Evolutionary conservation across 2,329 filamentous ascomycete species (phyloP), one percentile per base, ranked within the genome.

Genomic region (Fusarium sp.): DNA sequence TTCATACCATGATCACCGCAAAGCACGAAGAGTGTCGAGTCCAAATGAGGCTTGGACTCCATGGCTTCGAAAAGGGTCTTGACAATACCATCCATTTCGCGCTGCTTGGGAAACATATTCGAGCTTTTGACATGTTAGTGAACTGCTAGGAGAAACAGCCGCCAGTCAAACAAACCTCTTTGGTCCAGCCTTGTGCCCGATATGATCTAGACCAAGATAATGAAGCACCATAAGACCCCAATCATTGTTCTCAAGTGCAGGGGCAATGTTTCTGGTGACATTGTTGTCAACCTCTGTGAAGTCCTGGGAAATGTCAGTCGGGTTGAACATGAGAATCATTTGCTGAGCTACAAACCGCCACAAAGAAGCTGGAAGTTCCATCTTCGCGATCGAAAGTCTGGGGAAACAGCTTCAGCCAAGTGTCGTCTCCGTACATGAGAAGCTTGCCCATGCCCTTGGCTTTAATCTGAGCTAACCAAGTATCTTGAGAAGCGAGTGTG

Each of bases 1-100:
- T 98, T 99, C 96, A 99, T 99, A n/a, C 96, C 96, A 79, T 99
- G 96, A 77, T 99, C 97, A 62, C 96, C 96, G 63, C 92, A 94
- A 11, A 99, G 83, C 7, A 99, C 91, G 49, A 99, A 87, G 4
- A 99, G 84, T 0, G 95, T 94, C 9, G 93, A 92, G 37, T 89
- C 79, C 3, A 98, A 89, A 80, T 97, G 92, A 3, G 87, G 79
- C 62, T 93, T 83, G 8, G 86, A 86, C 77, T 92, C 87, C 72
- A 99, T 92, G 11, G 93, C 92, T 18, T 86, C 84, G 78, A 94
- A 98, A 31, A 99, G 92, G 63, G 89, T 84, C 69, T 86, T 85
- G 42, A 98, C 91, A 70, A 98, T 92, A 2, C 82, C 86, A 78
- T 98, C 95, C 95, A 99, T 99, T 81, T 99, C 97, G 25, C 83